Base-by-base conservation (phyloP, 2,329 filamentous ascomycete genomes). In the Gaeumannomyces tritici region DNA sequence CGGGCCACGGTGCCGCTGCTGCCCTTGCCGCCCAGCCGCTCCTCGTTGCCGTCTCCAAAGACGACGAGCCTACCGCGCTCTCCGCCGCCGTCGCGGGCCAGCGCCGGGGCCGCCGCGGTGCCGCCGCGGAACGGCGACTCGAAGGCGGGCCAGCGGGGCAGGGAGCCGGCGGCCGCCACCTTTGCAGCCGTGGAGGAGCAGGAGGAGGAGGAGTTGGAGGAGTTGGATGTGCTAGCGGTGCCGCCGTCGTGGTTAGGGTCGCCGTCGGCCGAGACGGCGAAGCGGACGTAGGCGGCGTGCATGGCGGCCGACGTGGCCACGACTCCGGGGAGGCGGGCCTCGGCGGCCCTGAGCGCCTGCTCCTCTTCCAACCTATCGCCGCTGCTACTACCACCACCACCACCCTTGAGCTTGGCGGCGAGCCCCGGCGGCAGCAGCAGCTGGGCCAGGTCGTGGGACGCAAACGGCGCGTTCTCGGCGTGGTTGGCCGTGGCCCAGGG, bases 21-120 rank as follows among this genome's bases (percentile, higher is more conserved):
- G 28, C 29, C 24, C 0, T 70, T 35, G 1, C 33, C 33, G 12
- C 12, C 33, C 65, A 76, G 73, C 6, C 73, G 71, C 73, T 88
- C 84, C 66, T 85, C 77, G 66, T 88, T 88, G 2, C 82, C 84
- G 54, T 76, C 68, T 2, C 84, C 85, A 71, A 88, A 88, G 3
- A 87, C 76, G 15, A 69, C 69, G 27, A 68, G 21, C 18, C 28
- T n/a, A n/a, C 66, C 69, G 2, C 51, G 9, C 8, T 28, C 55
- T 21, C 57, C 42, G 42, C 35, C 61, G 33, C 18, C 13, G 55
- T 8, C 35, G n/a, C 57, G 56, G 56, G 6, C 56, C 29, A 11
- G 61, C 6, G 15, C 59, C 12, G 31, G 9, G 66, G 56, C 54
- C 62, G 31, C 28, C 62, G 57, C 62, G 57, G 59, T 21, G 58